phyloP scores from a whole-genome alignment of 441 rosid genomes.

The Corymbia citriodora region DNA sequence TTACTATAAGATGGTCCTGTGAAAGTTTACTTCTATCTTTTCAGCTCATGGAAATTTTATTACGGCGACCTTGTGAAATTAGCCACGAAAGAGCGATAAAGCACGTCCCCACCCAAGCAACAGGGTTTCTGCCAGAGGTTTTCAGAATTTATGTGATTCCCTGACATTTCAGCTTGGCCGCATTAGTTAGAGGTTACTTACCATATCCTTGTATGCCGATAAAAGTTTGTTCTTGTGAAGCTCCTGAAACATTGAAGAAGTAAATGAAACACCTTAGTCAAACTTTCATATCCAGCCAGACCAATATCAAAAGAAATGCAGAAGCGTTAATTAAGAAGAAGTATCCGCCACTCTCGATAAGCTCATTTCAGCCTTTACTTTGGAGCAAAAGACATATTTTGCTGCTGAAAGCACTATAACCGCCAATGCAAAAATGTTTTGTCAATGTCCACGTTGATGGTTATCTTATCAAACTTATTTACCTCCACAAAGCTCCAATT shows the following conservation, averaged over 20 bases:
- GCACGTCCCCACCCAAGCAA: neutral
- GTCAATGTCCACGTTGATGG: neutral
- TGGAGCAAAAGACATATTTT: neutral
- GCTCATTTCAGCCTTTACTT: neutral
- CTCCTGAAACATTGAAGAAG: conserved; percentile 35
- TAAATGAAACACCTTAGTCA: neutral
- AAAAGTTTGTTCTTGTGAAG: conserved; percentile 41
- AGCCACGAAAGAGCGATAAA: neutral
- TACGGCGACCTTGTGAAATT: neutral
- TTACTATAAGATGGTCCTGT: neutral
- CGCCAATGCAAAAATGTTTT: neutral
- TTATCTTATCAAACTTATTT: neutral
- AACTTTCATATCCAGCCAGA: neutral
- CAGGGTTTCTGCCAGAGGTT: neutral
- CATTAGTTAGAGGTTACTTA: conserved; percentile 16
- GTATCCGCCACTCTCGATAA: neutral
- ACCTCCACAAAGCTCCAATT: neutral
- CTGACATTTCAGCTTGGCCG: neutral
- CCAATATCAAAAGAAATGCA: neutral
- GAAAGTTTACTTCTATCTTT: neutral
- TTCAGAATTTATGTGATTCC: neutral
- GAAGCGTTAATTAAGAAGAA: neutral
- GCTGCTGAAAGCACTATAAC: neutral
- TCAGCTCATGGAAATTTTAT: neutral
- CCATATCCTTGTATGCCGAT: conserved; percentile 74